Base-by-base conservation (phyloP, 2,329 filamentous ascomycete species). In the Cladorrhinum sp. region DNA sequence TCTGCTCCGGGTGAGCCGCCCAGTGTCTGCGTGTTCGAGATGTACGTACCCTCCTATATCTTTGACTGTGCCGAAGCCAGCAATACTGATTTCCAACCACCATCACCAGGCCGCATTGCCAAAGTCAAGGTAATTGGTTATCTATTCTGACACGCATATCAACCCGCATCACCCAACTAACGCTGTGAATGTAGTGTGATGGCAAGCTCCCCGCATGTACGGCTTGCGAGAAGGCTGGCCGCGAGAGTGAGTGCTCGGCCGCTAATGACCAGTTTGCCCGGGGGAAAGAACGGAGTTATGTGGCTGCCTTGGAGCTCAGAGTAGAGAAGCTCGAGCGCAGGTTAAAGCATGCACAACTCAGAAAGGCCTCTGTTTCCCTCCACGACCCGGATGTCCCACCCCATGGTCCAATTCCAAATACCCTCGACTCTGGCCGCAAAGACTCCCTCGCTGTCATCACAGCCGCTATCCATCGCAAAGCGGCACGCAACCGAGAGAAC, bases 261-360 rank as follows among this genome's bases (percentile, higher is more conserved):
- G 93, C 92, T 7, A 97, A 96, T 70, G 94, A 98, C 72, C 92
- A 97, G 73, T 98, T 97, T 75, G 93, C 94, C 0, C 84, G 92
- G 64, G 95, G 95, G 63, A 98, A 98, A 75, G 95, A 98, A 73
- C 83, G 94, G 70, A 98, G 87, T 75, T 99, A 98, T 80, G 93
- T 98, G 50, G 92, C 94, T 7, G 96, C 94, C 0, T 82, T 99
- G n/a, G 94, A 98, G 74, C 86, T 93, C 16, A 88, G 91, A 61
- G 88, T 96, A 67, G 93, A 98, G 73, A 91, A 90, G 74, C 83
- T 98, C 8, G 91, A 96, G 74, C 88, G 86, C 71, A 87, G 87
- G 60, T 82, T 97, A 52, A 81, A 84, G 33, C 89, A 86, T 75
- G 87, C 87, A 56, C 82, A 85, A 68, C 85, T 86, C 20, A 86